A percentile compares a stretch with the other conserved stretches of the same genome.
Conservation (phyloP, 2,329 filamentous ascomycete species). For the Colletotrichum somersetense region DNA sequence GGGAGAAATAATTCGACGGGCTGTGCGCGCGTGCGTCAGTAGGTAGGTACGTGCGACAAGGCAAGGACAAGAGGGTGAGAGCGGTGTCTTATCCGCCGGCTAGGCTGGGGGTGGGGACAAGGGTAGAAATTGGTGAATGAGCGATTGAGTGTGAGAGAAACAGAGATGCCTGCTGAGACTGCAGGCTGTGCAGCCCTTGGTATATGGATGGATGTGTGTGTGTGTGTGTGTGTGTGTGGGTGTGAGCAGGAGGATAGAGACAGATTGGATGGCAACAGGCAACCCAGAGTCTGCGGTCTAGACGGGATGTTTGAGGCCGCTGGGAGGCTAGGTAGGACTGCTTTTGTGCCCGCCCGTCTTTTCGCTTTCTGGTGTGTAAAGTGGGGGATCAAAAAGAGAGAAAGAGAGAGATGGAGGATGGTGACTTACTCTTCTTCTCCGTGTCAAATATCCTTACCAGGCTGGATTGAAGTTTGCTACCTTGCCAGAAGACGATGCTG, state of each 20-base stretch:
- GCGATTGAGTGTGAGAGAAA: conserved; percentile 13
- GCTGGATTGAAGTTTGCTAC: neutral
- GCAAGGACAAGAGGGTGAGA: conserved; percentile 29
- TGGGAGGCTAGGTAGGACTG: conserved; percentile 19
- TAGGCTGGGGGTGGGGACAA: conserved; percentile 32
- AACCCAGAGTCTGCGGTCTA: conserved; percentile 31
- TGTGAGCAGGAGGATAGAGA: conserved; percentile 5
- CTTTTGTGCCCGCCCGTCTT: neutral
- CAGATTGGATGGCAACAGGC: conserved; percentile 36
- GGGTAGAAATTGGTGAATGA: conserved; percentile 38
- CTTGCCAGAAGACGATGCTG: conserved; percentile 9
- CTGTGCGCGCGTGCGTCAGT: conserved; percentile 42
- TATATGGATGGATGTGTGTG: conserved; percentile 39
- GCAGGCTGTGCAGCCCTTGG: conserved; percentile 41
- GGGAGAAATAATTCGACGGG: conserved; percentile 29
- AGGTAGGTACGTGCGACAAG: conserved; percentile 38
- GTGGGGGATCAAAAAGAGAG: neutral
- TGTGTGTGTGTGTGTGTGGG: conserved; percentile 27
- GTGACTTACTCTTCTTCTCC: conserved; percentile 5
- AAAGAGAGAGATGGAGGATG: conserved; percentile 8
- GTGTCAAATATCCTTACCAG: conserved; percentile 3
- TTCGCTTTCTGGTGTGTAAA: conserved; percentile 4
- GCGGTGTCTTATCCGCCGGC: conserved; percentile 38
- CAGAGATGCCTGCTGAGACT: conserved; percentile 38
- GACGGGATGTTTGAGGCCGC: conserved; percentile 28